Evolutionary conservation across 768 basidiomycete species (phyloP), one percentile per base, ranked within the genome.

Genomic region (Russula vinacea): DNA sequence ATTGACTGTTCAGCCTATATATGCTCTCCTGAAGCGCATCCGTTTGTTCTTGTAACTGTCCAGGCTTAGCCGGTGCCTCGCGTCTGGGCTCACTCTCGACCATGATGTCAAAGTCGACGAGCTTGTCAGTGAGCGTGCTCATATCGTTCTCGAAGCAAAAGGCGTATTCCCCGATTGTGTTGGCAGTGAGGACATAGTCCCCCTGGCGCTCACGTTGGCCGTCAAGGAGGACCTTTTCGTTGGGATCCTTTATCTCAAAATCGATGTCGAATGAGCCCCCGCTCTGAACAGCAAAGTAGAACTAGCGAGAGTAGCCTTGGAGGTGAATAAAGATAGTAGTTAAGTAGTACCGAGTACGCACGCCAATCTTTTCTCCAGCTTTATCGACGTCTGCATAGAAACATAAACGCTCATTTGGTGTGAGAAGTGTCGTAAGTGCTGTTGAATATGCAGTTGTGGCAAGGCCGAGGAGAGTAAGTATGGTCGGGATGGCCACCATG

Each of bases 121-220:
- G 83, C 76, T 98, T 98, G 77, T 94, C 92, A 14, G 92, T 90
- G 68, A 97, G 81, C 5, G 92, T 92, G 29, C 89, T 91, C 82
- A 96, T 96, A 79, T 98, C 95, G 74, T 99, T 99, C 73, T 94
- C 91, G 74, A 98, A 97, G 78, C 96, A 98, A 80, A 99, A 98
- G 6, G 95, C 74, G 73, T 93, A 94, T 82, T 94, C 92, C 70
- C 92, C 92, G 74, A 88, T 82, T 22, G 83, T 83, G 77, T 97
- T 96, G 22, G 94, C 97, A 4, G 97, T 98, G 66, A 98, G 83
- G 60, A 99, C 92, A 71, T 89, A 98, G 84, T 99, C 97, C 39
- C 97, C 97, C 68, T 97, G 94, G 37, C 92, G 87, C 71, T 98
- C 96, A 32, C 88, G 85, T 69, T 83, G 77, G 58, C 94, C 97